Conservation (phyloP, 1,284 basidiomycete species). For the Lentinula novae-zelandiae region DNA sequence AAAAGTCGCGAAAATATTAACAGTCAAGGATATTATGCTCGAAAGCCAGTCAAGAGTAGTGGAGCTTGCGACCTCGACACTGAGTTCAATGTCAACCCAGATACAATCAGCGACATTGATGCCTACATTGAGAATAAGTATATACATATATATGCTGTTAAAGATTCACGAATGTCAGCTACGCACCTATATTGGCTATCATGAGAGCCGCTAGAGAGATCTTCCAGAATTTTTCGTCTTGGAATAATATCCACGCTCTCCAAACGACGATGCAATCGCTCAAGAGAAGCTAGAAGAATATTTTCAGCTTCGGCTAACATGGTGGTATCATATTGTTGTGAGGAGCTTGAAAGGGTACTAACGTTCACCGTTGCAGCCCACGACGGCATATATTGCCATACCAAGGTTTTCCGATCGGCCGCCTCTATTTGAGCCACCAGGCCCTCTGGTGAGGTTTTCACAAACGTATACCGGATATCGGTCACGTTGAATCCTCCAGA, state of each 20-base stretch:
- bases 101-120: conserved; percentile 2
- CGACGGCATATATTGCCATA: background rate
- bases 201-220: background rate
- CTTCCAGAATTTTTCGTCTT: background rate
- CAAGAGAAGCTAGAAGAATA: background rate
- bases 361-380: background rate
- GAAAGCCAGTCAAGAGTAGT: background rate
- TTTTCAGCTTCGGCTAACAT: background rate
- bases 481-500: background rate
- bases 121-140: background rate
- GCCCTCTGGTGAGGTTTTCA: background rate
- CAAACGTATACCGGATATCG: background rate
- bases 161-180: background rate
- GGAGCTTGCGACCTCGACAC: background rate
- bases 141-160: too few species aligned
- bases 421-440: background rate
- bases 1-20: background rate
- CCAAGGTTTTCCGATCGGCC: background rate
- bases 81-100: background rate
- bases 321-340: too few species aligned
- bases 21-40: background rate
- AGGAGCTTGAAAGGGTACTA: background rate
- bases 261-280: background rate
- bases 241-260: background rate
- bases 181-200: background rate